Evolutionary conservation across 2,329 filamentous ascomycete genomes (phyloP), one percentile per base, ranked within the genome.

Genomic region (Fusarium sulawesiense): DNA sequence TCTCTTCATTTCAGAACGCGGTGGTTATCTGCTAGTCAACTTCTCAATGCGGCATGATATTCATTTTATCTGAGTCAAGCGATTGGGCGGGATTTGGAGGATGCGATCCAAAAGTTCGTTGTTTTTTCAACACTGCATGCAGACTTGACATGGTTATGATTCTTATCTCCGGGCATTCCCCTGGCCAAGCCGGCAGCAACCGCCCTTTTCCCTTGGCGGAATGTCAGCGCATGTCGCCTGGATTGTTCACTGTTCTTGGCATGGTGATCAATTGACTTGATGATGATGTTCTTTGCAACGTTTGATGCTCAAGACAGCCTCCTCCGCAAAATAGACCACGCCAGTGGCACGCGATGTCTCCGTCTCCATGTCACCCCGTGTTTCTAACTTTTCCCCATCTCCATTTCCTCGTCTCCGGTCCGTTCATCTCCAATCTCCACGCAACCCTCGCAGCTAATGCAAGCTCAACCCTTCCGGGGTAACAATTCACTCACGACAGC

Each of bases 141-240:
- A 29, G 27, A 29, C 27, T 29, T 13, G 49, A 41, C 27, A 23
- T n/a, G 12, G 47, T 20, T 27, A 18, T 25, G 10, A 29, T 23
- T 10, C n/a, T 65, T 68, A 68, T 68, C 66, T 51, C 63, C 64
- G 50, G 46, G 14, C 63, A 67, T 63, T 67, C 16, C 63, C 61
- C 34, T 18, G 30, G 63, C 63, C 63, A 66, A 66, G 63, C 62
- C 63, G 63, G 63, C 30, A 53, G 54, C 47, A 48, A 41, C 57
- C 63, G 56, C n/a, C 23, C 40, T 25, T 40, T 59, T 21, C 23
- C 30, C 63, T 67, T 67, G 49, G 63, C 50, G 34, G 48, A 42
- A 41, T 13, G 6, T 32, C 6, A 20, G 42, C 48, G 56, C 49
- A 42, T 34, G 30, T 60, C 14, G 47, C 46, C 62, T 65, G 46